Evolutionary conservation across 768 basidiomycete species (phyloP), one percentile per base, ranked within the genome.

Genomic region (Flagelloscypha sp.): DNA sequence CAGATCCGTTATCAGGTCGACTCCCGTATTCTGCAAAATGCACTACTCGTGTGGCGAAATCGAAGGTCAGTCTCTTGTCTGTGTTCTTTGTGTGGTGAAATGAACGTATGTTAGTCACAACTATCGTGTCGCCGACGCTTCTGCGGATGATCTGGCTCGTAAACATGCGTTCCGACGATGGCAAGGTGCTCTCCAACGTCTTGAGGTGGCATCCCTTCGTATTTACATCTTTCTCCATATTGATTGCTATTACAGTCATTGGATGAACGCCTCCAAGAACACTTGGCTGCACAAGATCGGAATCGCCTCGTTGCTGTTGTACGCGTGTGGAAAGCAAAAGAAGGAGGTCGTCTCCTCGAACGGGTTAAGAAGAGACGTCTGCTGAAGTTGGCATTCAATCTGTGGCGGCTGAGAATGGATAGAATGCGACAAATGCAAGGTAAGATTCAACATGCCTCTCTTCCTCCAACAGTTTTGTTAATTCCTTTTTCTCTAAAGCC

Each of bases 261-360:
- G 53, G 72, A 78, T 47, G 62, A 49, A 36, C 72, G 72, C 19
- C 82, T 74, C 8, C 54, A 61, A 38, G 81, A 74, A 38, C 69
- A 78, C 47, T 37, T 74, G 9, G 59, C 61, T 30, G 64, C 76
- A 28, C 77, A 74, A 48, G 74, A 84, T 37, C 63, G 62, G 35
- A 59, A 77, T 10, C 62, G 82, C 15, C 40, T 83, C 20, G 68
- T 70, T 29, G 80, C 76, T 19, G 59, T 79, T 30, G 55, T 66
- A 46, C 63, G 75, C 30, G 69, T 83, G 3, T 81, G 82, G 81
- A 79, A 70, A 45, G 76, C 82, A 15, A 71, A 70, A 24, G 79
- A 80, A 46, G 70, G 76, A 7, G 78, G 76, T 20, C 61, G 55
- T 33, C 61, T 76, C 19, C 61, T 84, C 8, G 72, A 72, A 38